Percentiles rank a stretch among this genome's conserved stretches.
These are phyloP conservation scores for Quercus rubra DNA, from an alignment of 306 rosid genomes.

Conservation along the genomic window DNA sequence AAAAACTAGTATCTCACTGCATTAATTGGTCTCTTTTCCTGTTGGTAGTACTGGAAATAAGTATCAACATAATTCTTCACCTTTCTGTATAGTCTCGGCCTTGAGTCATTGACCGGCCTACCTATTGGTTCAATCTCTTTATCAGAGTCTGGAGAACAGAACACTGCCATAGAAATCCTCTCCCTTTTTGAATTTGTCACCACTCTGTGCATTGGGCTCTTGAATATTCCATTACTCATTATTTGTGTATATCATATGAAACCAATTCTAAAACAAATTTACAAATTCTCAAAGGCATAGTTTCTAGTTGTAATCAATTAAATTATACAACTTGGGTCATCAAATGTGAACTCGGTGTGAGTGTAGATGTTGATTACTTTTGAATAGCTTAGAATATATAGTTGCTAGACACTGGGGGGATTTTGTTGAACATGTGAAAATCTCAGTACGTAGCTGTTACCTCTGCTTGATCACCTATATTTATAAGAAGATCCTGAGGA, in stretches of 20 bases:
- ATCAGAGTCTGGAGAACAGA: slow-evolving; percentile 40
- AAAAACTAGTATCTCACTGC: slow-evolving; percentile 35
- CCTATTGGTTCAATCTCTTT: slow-evolving; percentile 52
- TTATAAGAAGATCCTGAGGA: slow-evolving; percentile 55
- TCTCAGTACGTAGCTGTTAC: slow-evolving; percentile 23
- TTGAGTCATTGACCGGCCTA: slow-evolving; percentile 37
- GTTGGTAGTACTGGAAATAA: slow-evolving; percentile 59
- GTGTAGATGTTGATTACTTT: no score
- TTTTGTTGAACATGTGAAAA: no score
- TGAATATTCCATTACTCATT: slow-evolving; percentile 60
- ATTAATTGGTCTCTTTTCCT: slow-evolving; percentile 57
- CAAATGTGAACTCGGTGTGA: no score
- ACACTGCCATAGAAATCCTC: slow-evolving; percentile 53
- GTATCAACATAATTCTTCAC: slow-evolving; percentile 28
- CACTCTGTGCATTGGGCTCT: slow-evolving; percentile 67
- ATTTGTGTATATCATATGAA: slow-evolving; percentile 29
- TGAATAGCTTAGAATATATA: no score
- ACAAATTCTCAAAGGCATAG: not conserved
- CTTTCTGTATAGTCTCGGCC: slow-evolving; percentile 43
- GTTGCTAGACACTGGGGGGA: no score
- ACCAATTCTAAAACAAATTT: not conserved
- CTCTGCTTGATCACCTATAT: slow-evolving; percentile 84
- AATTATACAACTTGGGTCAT: not conserved
- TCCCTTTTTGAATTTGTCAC: slow-evolving; percentile 47
- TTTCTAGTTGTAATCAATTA: not conserved